Evolutionary conservation across 2,329 filamentous ascomycete species (phyloP), one percentile per base, ranked within the genome.

Genomic region (Myriosclerotinia curreyana): DNA sequence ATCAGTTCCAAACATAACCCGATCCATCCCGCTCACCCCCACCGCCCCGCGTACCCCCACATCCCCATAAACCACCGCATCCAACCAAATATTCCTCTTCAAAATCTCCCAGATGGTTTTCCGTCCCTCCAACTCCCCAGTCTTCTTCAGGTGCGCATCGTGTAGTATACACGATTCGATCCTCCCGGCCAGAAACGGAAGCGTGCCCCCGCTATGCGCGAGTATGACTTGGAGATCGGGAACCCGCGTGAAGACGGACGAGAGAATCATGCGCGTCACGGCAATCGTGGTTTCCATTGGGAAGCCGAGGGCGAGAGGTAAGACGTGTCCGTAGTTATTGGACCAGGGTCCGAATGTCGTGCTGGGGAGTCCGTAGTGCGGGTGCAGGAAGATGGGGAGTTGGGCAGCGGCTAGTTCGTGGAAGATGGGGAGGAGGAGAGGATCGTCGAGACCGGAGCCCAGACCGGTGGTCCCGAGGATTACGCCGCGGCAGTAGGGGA

Each of bases 211-310:
- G 31, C 90, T 92, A 76, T 97, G 93, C 0, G 93, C 93, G 5
- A 97, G 80, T 62, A 97, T 80, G 72, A 97, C 86, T 28, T 85
- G 81, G 66, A 97, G 77, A 11, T 80, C 78, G 0, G 83, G 83
- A 52, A 92, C 89, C 12, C 84, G 81, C 75, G 96, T 92, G 75
- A 95, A 96, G 0, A 96, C 89, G 0, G 91, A 90, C 0, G 88
- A 84, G n/a, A 97, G 79, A 62, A 92, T 87, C 91, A 97, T 96
- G 54, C 93, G 82, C 5, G 90, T 86, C 2, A 96, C 87, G 0
- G 92, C 91, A 70, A 97, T 94, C 1, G 93, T 96, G 0, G 93
- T 97, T 77, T 97, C 93, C 69, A 97, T 84, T 0, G 93, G 92
- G 74, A 96, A 96, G 0, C 93, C 93, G 4, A 97, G 79, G 0